phyloP scores from a whole-genome alignment of 148 eudicot genomes.

The Tetragonia tetragonoides region DNA sequence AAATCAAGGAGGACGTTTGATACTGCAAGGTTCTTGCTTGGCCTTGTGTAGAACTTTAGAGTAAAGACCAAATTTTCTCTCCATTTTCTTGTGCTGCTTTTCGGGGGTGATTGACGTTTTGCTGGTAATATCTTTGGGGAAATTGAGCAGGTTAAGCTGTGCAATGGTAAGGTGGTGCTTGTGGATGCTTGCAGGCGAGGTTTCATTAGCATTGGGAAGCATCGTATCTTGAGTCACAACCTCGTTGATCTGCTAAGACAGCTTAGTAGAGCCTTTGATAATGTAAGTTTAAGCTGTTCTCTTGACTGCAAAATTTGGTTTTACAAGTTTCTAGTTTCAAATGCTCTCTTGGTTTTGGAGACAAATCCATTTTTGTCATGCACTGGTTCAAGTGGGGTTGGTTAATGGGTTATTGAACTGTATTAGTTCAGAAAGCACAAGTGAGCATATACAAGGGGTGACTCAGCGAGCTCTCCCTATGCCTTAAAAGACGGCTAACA shows the following conservation, averaged over 20 bases:
- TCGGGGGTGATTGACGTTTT: not conserved
- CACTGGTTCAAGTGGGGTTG: not conserved
- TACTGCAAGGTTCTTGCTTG: not conserved
- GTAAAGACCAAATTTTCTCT: not conserved
- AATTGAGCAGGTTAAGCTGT: constrained; percentile 72
- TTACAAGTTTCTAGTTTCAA: not conserved
- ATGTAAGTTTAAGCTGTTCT: constrained; percentile 45
- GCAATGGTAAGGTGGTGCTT: constrained; percentile 80
- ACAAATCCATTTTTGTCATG: no score
- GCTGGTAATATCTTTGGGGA: constrained; percentile 1
- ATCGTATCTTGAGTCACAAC: constrained; percentile 77
- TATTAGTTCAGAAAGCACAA: not conserved
- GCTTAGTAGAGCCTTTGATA: constrained; percentile 91
- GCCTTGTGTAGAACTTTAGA: not conserved
- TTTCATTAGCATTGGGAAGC: constrained; percentile 77
- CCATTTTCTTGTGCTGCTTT: not conserved
- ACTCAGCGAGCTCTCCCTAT: not conserved
- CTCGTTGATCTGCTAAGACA: constrained; percentile 92
- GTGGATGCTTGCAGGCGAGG: constrained; percentile 91
- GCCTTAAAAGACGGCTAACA: not conserved
- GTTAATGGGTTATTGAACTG: not conserved
- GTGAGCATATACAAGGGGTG: not conserved
- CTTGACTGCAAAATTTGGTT: constrained; percentile 3
- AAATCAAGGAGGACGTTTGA: not conserved
- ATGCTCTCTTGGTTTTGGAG: not conserved